phyloP scores from a whole-genome alignment of 1,139 yeast genomes.

The Chernovozyma sophiae-reginae region DNA sequence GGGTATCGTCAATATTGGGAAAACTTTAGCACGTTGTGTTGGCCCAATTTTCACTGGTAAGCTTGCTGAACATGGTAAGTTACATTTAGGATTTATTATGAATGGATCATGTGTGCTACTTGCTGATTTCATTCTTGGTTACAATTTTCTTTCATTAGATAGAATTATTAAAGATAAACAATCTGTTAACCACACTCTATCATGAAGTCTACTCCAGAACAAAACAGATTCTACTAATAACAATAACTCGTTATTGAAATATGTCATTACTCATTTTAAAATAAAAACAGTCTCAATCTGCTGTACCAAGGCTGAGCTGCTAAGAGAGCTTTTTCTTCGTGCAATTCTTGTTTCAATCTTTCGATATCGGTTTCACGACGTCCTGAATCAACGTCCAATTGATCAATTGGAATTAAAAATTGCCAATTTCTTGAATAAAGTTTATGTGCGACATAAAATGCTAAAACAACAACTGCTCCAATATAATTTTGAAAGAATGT shows the following conservation, averaged over 20 bases:
- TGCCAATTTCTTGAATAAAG: slow-evolving; percentile 27
- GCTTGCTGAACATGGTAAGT: slow-evolving; percentile 49
- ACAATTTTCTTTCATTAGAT: slow-evolving; percentile 39
- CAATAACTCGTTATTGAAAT: too few relatives aligned
- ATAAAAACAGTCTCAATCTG: slow-evolving; percentile 22
- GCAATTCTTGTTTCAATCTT: slow-evolving; percentile 32
- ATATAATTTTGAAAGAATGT: slow-evolving; percentile 33
- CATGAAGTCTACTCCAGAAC: neutral
- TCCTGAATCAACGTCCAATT: slow-evolving; percentile 38
- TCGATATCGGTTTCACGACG: slow-evolving; percentile 37
- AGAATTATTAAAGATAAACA: slow-evolving; percentile 27
- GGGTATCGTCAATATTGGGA: slow-evolving; percentile 83
- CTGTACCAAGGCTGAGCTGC: slow-evolving; percentile 21
- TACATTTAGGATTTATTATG: slow-evolving; percentile 58
- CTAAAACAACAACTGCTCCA: slow-evolving; percentile 31
- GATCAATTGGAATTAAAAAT: slow-evolving; percentile 23
- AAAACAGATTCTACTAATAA: too few relatives aligned
- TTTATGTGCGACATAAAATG: slow-evolving; percentile 31
- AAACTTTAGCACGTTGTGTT: slow-evolving; percentile 76
- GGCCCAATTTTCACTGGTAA: slow-evolving; percentile 81
- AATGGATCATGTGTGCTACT: slow-evolving; percentile 52
- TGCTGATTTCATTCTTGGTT: slow-evolving; percentile 43
- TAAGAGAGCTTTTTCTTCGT: slow-evolving; percentile 29
- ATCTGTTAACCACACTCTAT: slow-evolving; percentile 1
- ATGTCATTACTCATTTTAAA: slow-evolving; percentile 11